Evolutionary conservation across 441 rosid species (phyloP).

Genomic region (Brassica hybrid): DNA sequence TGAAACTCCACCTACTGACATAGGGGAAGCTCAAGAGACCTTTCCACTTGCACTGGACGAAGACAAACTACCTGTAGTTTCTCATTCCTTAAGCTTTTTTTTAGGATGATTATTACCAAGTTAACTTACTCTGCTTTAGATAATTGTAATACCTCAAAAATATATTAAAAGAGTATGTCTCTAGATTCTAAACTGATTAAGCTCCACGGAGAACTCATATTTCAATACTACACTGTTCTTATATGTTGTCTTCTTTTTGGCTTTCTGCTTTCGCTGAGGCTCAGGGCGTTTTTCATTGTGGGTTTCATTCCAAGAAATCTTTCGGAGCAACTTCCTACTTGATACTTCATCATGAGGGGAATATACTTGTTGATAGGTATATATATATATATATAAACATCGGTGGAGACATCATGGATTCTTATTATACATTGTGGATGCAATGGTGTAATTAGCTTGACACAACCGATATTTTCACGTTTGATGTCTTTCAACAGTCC

Average conservation of each 20-base stretch:
- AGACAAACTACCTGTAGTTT: conserved; percentile 55
- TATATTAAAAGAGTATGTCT: not conserved
- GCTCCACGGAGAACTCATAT: not conserved
- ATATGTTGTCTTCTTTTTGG: conserved; percentile 13
- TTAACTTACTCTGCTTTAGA: not conserved
- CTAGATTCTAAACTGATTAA: conserved; percentile 1
- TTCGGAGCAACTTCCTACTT: conserved; percentile 66
- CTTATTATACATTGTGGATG: conserved; percentile 14
- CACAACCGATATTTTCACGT: not conserved
- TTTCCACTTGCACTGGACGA: conserved; percentile 61
- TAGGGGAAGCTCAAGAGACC: conserved; percentile 58
- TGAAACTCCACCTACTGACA: conserved; percentile 60
- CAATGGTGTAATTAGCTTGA: not conserved
- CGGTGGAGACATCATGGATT: conserved; percentile 2
- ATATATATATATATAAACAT: conserved; percentile 33
- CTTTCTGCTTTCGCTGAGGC: conserved; percentile 15
- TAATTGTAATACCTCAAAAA: not conserved
- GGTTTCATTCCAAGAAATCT: conserved; percentile 72
- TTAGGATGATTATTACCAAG: conserved; percentile 1
- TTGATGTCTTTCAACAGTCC: conserved; percentile 52
- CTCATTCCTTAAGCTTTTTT: conserved; percentile 14
- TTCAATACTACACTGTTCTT: conserved; percentile 3
- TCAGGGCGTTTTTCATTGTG: conserved; percentile 74
- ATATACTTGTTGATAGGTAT: conserved; percentile 68
- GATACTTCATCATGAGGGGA: conserved; percentile 63